Conservation (phyloP, 106 monocot genomes). For the Iris macrosiphon region DNA sequence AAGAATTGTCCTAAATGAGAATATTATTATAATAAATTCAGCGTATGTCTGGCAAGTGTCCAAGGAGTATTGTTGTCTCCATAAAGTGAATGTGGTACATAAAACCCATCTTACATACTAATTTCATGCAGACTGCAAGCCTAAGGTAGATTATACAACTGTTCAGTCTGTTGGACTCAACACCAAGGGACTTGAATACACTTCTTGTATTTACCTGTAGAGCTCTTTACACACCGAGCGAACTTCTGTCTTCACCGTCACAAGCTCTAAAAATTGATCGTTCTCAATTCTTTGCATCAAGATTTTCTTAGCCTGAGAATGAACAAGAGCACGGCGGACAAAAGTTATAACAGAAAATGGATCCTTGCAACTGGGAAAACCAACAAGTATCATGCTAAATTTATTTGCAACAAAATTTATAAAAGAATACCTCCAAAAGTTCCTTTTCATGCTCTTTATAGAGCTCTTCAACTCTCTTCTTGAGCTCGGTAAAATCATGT, state of each 20-base stretch:
- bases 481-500: slow-evolving; percentile 56
- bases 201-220: slow-evolving; percentile 89
- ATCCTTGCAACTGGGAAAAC: neutral
- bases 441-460: slow-evolving; percentile 82
- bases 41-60: too few relatives aligned
- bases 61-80: too few relatives aligned
- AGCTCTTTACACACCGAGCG: slow-evolving; percentile 77
- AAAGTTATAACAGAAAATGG: neutral
- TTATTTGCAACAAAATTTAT: neutral
- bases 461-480: slow-evolving; percentile 71
- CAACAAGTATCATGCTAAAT: neutral
- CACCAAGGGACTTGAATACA: too few relatives aligned
- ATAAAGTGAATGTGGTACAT: too few relatives aligned
- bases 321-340: neutral
- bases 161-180: too few relatives aligned
- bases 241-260: slow-evolving; percentile 70
- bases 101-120: too few relatives aligned
- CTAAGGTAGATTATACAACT: too few relatives aligned
- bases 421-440: slow-evolving; percentile 64
- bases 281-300: slow-evolving; percentile 68
- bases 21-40: too few relatives aligned
- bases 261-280: slow-evolving; percentile 79
- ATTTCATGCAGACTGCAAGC: too few relatives aligned
- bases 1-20: too few relatives aligned
- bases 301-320: slow-evolving; percentile 70